These are phyloP conservation scores for Colletotrichum karsti DNA, from an alignment of 2,329 filamentous ascomycete species.

Conservation along the genomic window DNA sequence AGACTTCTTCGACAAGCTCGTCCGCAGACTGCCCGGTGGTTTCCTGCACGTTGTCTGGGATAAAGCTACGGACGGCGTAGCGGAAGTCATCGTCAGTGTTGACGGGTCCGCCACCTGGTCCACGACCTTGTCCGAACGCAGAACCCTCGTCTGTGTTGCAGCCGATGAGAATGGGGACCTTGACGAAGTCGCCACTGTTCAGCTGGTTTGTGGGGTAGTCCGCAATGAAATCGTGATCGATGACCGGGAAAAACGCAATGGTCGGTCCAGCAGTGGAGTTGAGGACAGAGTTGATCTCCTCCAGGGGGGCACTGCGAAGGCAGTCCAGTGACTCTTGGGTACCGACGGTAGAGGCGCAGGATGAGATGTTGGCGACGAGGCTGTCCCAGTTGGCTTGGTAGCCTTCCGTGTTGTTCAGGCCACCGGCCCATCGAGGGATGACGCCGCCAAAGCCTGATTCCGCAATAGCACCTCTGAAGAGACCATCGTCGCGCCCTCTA, in stretches of 20 bases:
- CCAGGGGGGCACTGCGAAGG: conserved; percentile 36
- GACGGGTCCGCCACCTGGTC: conserved; percentile 28
- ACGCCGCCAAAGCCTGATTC: conserved; percentile 54
- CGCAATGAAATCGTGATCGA: conserved; percentile 46
- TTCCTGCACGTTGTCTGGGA: conserved; percentile 16
- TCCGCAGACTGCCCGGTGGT: conserved; percentile 33
- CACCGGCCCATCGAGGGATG: conserved; percentile 36
- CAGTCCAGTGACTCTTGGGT: conserved; percentile 36
- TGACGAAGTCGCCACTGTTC: conserved; percentile 40
- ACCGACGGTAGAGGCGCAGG: conserved; percentile 35
- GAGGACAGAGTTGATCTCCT: conserved; percentile 35
- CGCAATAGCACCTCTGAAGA: conserved; percentile 60
- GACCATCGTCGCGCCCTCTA: conserved; percentile 52
- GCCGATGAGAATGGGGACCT: conserved; percentile 45
- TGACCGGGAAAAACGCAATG: conserved; percentile 33
- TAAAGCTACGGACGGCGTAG: conserved; percentile 23
- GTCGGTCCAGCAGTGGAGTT: conserved; percentile 15
- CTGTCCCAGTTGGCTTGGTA: conserved; percentile 38
- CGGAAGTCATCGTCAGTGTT: conserved; percentile 39
- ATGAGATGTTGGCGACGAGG: conserved; percentile 36
- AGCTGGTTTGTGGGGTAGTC: conserved; percentile 41
- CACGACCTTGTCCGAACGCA: conserved; percentile 33
- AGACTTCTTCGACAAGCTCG: conserved; percentile 33
- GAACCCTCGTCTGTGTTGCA: conserved; percentile 43
- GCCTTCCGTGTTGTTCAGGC: conserved; percentile 36